Percentiles rank a stretch among this genome's conserved stretches.
These are phyloP conservation scores for Boletus edulis DNA, from an alignment of 768 basidiomycete species.

Conservation along the genomic window DNA sequence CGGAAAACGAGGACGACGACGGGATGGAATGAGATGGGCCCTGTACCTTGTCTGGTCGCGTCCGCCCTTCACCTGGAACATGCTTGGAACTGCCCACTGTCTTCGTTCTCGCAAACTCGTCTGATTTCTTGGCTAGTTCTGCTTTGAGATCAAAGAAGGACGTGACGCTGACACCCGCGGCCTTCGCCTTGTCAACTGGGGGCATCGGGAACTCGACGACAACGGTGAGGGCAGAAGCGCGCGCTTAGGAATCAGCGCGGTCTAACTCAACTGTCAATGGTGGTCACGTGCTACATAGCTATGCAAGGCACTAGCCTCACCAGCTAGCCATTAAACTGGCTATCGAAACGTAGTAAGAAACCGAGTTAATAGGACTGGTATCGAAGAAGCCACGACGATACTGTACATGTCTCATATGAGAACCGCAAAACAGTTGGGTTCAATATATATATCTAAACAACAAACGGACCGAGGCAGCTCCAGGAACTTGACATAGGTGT, in stretches of 20 bases:
- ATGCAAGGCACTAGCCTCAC: too few relatives aligned
- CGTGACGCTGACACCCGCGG: constrained; percentile 65
- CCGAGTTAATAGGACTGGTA: neutral
- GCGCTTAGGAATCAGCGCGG: neutral
- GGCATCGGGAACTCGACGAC: constrained; percentile 32
- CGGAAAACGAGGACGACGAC: neutral
- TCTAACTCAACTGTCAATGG: neutral
- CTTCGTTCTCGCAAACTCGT: constrained; percentile 66
- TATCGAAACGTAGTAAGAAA: neutral
- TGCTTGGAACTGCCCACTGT: constrained; percentile 49
- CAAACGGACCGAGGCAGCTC: constrained; percentile 21
- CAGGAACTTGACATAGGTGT: constrained; percentile 33
- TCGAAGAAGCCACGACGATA: neutral
- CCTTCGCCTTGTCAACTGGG: constrained; percentile 55
- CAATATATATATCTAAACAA: constrained; percentile 33
- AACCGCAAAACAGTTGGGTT: neutral
- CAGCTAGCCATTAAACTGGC: too few relatives aligned
- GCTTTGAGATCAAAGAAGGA: constrained; percentile 84
- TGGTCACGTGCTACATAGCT: constrained; percentile 8
- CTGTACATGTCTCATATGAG: neutral
- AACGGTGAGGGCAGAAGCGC: neutral
- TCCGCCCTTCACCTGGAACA: constrained; percentile 56
- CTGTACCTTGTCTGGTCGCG: constrained; percentile 68
- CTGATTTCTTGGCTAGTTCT: constrained; percentile 45
- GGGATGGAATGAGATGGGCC: neutral